phyloP scores from a whole-genome alignment of 805 yeast species.

The Wickerhamomyces subpelliculosus region DNA sequence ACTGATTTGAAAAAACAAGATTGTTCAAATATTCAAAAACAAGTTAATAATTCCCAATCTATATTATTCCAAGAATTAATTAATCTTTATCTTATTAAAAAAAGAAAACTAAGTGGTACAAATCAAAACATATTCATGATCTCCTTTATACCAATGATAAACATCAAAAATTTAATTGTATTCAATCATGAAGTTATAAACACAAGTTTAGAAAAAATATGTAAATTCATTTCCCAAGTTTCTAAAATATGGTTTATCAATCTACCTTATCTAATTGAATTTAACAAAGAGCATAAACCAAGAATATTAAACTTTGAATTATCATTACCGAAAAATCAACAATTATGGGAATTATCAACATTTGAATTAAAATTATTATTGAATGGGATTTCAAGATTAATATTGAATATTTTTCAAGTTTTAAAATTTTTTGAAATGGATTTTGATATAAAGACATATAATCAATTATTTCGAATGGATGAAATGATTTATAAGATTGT shows the following conservation, averaged over 20 bases:
- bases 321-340: conserved; percentile 1
- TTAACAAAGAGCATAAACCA: not conserved
- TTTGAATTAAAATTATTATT: conserved; percentile 9
- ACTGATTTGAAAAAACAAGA: conserved; percentile 5
- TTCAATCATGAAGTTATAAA: conserved; percentile 13
- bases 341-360: conserved; percentile 10
- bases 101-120: conserved; percentile 9
- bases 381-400: conserved; percentile 10
- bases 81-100: conserved; percentile 12
- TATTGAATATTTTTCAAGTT: conserved; percentile 7
- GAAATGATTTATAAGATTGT: conserved; percentile 18
- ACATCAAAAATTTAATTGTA: conserved; percentile 10
- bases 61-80: conserved; percentile 19
- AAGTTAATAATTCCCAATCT: conserved; percentile 15
- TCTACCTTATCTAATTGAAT: conserved; percentile 10
- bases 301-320: conserved; percentile 3
- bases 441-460: conserved; percentile 3
- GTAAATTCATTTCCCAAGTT: conserved; percentile 12
- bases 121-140: conserved; percentile 10
- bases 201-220: conserved; percentile 9
- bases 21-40: conserved; percentile 11
- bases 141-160: conserved; percentile 17
- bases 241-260: conserved; percentile 10
- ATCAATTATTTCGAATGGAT: conserved; percentile 15
- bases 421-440: conserved; percentile 10